A percentile compares a stretch with the other conserved stretches of the same genome.
phyloP scores from a whole-genome alignment of 2,329 filamentous ascomycete genomes.

The Alternaria solani region DNA sequence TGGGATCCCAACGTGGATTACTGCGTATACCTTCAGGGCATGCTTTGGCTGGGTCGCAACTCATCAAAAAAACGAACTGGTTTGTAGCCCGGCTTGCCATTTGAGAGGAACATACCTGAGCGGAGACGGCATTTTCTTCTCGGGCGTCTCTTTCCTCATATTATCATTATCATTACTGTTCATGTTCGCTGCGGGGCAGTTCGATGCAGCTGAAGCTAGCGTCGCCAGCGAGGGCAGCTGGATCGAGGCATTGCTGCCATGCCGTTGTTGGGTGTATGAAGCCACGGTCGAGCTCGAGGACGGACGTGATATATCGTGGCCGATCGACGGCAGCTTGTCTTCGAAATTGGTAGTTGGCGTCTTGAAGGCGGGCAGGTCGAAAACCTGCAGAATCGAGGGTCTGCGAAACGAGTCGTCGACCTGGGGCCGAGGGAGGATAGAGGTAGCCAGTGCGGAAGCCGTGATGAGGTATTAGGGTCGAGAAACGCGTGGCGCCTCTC shows the following conservation, averaged over 20 bases:
- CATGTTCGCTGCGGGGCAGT: slow-evolving; percentile 55
- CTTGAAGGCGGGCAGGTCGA: slow-evolving; percentile 58
- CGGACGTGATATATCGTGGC: slow-evolving; percentile 61
- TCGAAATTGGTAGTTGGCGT: slow-evolving; percentile 54
- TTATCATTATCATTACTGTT: slow-evolving; percentile 37
- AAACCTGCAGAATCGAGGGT: slow-evolving; percentile 58
- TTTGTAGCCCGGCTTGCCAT: not conserved
- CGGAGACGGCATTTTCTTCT: slow-evolving; percentile 38
- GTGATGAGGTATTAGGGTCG: slow-evolving; percentile 49
- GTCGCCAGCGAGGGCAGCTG: slow-evolving; percentile 66
- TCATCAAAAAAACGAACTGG: not conserved
- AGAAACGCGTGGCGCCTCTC: slow-evolving; percentile 52
- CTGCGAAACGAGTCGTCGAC: slow-evolving; percentile 61
- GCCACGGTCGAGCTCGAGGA: slow-evolving; percentile 62
- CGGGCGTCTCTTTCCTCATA: slow-evolving; percentile 32
- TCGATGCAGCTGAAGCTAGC: slow-evolving; percentile 63
- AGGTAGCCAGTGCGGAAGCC: slow-evolving; percentile 67
- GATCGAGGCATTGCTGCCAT: slow-evolving; percentile 52
- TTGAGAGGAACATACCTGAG: slow-evolving; percentile 38
- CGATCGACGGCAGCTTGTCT: slow-evolving; percentile 58
- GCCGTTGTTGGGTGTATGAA: slow-evolving; percentile 51
- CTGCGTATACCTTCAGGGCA: not conserved
- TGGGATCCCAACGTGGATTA: not conserved
- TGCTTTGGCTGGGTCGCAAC: not conserved
- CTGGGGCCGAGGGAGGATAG: slow-evolving; percentile 65